These are phyloP conservation scores for Periconia sp. DNA, from an alignment of 2,329 filamentous ascomycete species.

Conservation along the genomic window DNA sequence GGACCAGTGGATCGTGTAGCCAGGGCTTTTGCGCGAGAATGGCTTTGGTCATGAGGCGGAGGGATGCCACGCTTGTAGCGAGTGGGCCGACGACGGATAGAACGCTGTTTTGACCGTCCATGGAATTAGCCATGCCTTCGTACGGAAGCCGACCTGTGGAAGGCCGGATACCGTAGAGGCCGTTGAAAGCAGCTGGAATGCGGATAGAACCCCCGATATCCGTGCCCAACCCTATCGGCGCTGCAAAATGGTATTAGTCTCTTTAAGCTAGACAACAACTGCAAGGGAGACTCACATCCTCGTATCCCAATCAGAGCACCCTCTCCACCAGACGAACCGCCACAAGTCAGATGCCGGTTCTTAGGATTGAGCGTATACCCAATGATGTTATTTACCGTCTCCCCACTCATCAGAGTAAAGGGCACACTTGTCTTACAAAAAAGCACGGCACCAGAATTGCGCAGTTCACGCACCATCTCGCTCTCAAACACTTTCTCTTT, in stretches of 20 bases:
- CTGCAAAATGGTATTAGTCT: slow-evolving; percentile 6
- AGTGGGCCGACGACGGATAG: slow-evolving; percentile 69
- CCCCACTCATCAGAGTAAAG: slow-evolving; percentile 63
- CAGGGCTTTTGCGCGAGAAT: slow-evolving; percentile 67
- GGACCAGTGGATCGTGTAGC: slow-evolving; percentile 68
- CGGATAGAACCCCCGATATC: slow-evolving; percentile 64
- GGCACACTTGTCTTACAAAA: slow-evolving; percentile 66
- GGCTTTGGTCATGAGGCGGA: slow-evolving; percentile 63
- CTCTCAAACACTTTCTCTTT: slow-evolving; percentile 63
- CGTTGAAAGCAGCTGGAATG: slow-evolving; percentile 65
- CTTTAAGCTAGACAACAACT: neutral
- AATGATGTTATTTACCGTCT: slow-evolving; percentile 68
- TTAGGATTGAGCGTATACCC: slow-evolving; percentile 64
- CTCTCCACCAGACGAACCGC: slow-evolving; percentile 67
- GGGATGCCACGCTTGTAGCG: slow-evolving; percentile 59
- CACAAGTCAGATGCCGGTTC: slow-evolving; percentile 59
- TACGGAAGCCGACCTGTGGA: slow-evolving; percentile 58
- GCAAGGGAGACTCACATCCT: slow-evolving; percentile 48
- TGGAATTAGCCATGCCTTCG: slow-evolving; percentile 61
- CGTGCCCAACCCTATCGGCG: slow-evolving; percentile 62
- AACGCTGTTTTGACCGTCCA: slow-evolving; percentile 69
- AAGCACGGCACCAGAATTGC: slow-evolving; percentile 60
- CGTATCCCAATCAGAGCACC: slow-evolving; percentile 62
- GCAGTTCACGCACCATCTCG: slow-evolving; percentile 63
- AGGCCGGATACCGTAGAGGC: slow-evolving; percentile 62